Conservation (phyloP, 768 basidiomycete genomes). For the Rhodosporidiobolus odoratus region DNA sequence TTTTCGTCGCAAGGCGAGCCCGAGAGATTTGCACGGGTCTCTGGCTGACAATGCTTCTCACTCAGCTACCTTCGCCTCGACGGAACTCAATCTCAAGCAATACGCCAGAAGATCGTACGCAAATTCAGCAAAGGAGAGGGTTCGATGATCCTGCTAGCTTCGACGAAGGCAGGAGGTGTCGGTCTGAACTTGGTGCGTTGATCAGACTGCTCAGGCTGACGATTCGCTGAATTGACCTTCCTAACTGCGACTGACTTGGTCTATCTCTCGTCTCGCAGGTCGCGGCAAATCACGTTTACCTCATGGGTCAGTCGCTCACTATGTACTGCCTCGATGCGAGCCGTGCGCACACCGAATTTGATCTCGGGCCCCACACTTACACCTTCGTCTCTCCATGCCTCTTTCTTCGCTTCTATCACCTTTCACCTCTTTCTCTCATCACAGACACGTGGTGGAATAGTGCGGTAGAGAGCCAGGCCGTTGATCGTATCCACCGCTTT, state of each 20-base stretch:
- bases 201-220: neutral
- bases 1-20: too few species aligned
- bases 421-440: too few species aligned
- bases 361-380: neutral
- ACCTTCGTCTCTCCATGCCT: neutral
- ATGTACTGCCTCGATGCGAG: neutral
- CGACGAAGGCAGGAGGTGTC: slow-evolving; percentile 85
- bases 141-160: slow-evolving; percentile 38
- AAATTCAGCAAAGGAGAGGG: slow-evolving; percentile 54
- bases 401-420: neutral
- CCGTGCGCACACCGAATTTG: too few species aligned
- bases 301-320: slow-evolving; percentile 44
- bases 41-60: neutral
- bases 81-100: slow-evolving; percentile 83
- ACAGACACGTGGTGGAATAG: neutral
- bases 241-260: too few species aligned
- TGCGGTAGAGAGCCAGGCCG: slow-evolving; percentile 38
- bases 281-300: slow-evolving; percentile 75
- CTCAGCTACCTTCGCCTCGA: slow-evolving; percentile 65
- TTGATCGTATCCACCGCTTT: slow-evolving; percentile 42
- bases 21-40: too few species aligned
- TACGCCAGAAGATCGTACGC: slow-evolving; percentile 65
- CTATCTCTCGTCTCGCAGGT: slow-evolving; percentile 49
- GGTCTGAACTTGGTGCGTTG: slow-evolving; percentile 52
- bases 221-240: neutral